Percentiles rank a stretch among this genome's conserved stretches.
These are phyloP conservation scores for Saccharomyces hybrid DNA, from an alignment of 1,139 yeast genomes.

Conservation along the genomic window DNA sequence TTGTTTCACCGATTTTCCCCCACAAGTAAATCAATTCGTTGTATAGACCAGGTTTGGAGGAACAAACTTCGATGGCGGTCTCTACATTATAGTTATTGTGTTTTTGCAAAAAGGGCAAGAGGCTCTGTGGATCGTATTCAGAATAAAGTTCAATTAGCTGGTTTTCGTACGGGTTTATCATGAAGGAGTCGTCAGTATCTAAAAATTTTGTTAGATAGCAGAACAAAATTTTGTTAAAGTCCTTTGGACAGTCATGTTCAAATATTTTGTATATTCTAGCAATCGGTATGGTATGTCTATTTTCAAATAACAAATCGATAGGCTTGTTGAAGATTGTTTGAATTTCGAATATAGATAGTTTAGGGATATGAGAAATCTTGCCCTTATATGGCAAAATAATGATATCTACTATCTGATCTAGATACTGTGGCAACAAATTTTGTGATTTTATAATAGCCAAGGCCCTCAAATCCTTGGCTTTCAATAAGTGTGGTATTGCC, in stretches of 20 bases:
- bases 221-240: slow-evolving; percentile 50
- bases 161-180: slow-evolving; percentile 54
- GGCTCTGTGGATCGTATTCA: slow-evolving; percentile 42
- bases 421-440: slow-evolving; percentile 52
- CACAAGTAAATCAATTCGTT: slow-evolving; percentile 75
- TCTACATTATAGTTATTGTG: slow-evolving; percentile 56
- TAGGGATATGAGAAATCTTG: neutral
- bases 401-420: slow-evolving; percentile 45
- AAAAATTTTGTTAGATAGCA: slow-evolving; percentile 49
- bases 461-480: slow-evolving; percentile 47
- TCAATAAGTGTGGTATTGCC: slow-evolving; percentile 58
- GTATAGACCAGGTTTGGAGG: slow-evolving; percentile 39
- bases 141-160: slow-evolving; percentile 59
- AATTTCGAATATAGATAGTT: slow-evolving; percentile 26
- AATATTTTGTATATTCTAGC: slow-evolving; percentile 43
- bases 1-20: slow-evolving; percentile 77
- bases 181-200: slow-evolving; percentile 42
- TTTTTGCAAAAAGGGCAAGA: slow-evolving; percentile 49
- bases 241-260: slow-evolving; percentile 28
- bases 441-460: slow-evolving; percentile 51
- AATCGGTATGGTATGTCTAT: slow-evolving; percentile 59
- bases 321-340: slow-evolving; percentile 38
- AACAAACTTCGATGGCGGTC: slow-evolving; percentile 59
- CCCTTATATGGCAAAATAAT: slow-evolving; percentile 37
- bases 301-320: slow-evolving; percentile 51